A percentile compares a stretch with the other conserved stretches of the same genome.
Evolutionary conservation across 176 grass and related monocot species (phyloP).

Genomic region (Musa troglodytarum): DNA sequence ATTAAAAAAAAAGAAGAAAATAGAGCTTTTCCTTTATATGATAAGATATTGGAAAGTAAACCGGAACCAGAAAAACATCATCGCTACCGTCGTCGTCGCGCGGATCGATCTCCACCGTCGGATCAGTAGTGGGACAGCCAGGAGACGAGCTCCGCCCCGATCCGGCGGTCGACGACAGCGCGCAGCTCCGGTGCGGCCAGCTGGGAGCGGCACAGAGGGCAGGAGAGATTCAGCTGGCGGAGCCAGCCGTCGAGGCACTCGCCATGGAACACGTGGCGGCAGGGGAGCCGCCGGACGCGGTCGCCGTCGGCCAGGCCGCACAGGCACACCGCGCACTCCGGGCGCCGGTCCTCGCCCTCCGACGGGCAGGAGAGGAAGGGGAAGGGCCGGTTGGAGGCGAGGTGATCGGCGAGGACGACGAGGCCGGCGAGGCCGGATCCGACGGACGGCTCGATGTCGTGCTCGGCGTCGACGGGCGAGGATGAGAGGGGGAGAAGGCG

Average conservation of each 20-base stretch:
- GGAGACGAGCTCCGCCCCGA: conserved; percentile 21
- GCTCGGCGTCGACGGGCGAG: not conserved
- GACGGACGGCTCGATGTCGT: not conserved
- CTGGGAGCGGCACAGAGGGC: conserved; percentile 22
- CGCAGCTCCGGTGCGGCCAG: not conserved
- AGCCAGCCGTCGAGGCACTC: conserved; percentile 27
- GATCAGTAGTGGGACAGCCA: conserved; percentile 18
- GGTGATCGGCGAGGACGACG: conserved; percentile 23
- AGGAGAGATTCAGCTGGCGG: conserved; percentile 4
- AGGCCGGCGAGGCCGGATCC: conserved; percentile 22
- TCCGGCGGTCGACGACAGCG: conserved; percentile 7
- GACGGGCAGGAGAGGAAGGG: not conserved
- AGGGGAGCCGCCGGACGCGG: conserved; percentile 20
- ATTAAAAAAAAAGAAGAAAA: not conserved
- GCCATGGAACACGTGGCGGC: conserved; percentile 21
- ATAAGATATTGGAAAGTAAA: not conserved
- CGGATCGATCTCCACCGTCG: not conserved
- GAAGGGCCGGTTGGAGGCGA: conserved; percentile 7
- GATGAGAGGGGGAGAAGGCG: conserved; percentile 4
- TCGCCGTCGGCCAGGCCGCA: conserved; percentile 16
- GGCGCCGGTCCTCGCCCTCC: not conserved
- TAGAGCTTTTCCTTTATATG: not conserved
- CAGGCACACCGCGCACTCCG: conserved; percentile 18
- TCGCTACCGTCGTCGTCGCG: not conserved
- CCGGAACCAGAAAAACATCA: not conserved